Evolutionary conservation across 305 asterid genomes (phyloP).

Genomic region (Plantago lanceolata): DNA sequence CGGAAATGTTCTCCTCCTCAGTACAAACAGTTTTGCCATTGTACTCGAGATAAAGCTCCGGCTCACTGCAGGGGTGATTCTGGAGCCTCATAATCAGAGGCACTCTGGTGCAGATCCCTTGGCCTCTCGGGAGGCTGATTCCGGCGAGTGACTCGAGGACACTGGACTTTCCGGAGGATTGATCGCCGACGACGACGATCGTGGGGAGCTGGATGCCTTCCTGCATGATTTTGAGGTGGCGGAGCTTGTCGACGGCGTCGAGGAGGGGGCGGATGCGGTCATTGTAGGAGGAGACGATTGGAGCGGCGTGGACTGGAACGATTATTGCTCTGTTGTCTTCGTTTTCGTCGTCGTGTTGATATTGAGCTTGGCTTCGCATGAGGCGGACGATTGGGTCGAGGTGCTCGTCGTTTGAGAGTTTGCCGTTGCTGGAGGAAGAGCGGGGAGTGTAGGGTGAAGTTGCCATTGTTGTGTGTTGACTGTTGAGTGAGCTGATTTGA

Average conservation of each 20-base stretch:
- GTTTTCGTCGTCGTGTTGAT: background rate
- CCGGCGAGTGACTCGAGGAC: background rate
- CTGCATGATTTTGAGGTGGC: slow-evolving; percentile 3
- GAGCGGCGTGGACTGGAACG: background rate
- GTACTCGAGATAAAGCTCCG: slow-evolving; percentile 1
- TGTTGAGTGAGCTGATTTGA: too few species aligned
- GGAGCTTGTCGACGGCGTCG: slow-evolving; percentile 1
- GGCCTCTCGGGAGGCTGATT: slow-evolving; percentile 4
- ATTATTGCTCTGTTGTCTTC: background rate
- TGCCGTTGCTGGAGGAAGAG: too few species aligned
- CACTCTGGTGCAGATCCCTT: background rate
- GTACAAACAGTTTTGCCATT: background rate
- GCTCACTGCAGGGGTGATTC: background rate
- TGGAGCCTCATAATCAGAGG: slow-evolving; percentile 2
- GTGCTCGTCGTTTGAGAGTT: too few species aligned
- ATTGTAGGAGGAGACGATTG: slow-evolving; percentile 1
- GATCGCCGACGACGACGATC: background rate
- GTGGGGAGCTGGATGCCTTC: slow-evolving; percentile 9
- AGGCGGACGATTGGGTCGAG: too few species aligned
- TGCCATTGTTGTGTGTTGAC: too few species aligned
- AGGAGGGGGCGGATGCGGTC: background rate
- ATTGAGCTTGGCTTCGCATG: too few species aligned
- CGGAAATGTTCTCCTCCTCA: background rate
- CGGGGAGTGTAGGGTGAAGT: too few species aligned
- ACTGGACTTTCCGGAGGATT: slow-evolving; percentile 3